Conservation (phyloP, 2,329 filamentous ascomycete species). For the Paraphaeosphaeria sporulosa region DNA sequence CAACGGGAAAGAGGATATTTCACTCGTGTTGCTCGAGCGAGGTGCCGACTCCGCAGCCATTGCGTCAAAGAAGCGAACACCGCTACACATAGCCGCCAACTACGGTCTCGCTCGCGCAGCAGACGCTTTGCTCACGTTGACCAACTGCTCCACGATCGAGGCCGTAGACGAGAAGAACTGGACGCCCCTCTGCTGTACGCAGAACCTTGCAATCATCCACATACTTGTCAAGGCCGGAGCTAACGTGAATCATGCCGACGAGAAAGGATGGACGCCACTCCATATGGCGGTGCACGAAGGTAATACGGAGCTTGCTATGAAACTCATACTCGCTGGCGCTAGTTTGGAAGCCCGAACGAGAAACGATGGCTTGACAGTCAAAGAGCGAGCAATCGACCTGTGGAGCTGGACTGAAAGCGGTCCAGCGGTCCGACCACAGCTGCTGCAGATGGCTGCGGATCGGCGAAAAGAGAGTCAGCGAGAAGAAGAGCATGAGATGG, state of each 20-base stretch:
- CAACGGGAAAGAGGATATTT: slow-evolving; percentile 17
- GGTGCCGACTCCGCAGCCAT: slow-evolving; percentile 9
- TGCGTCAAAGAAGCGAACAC: slow-evolving; percentile 16
- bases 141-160: slow-evolving; percentile 2
- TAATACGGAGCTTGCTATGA: slow-evolving; percentile 3
- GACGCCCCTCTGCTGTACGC: slow-evolving; percentile 23
- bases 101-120: slow-evolving; percentile 11
- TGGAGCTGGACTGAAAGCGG: slow-evolving; percentile 7
- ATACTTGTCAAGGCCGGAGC: slow-evolving; percentile 21
- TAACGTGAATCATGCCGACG: slow-evolving; percentile 21
- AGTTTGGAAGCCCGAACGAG: slow-evolving; percentile 20
- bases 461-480: slow-evolving; percentile 2
- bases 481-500: background rate
- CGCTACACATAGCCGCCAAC: slow-evolving; percentile 20
- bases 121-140: slow-evolving; percentile 1
- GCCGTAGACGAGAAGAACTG: slow-evolving; percentile 20
- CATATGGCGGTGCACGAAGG: slow-evolving; percentile 20
- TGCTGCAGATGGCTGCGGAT: slow-evolving; percentile 2
- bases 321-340: slow-evolving; percentile 17
- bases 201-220: background rate
- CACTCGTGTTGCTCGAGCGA: slow-evolving; percentile 20
- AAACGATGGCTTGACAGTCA: slow-evolving; percentile 24
- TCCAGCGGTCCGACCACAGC: background rate
- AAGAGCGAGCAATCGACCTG: slow-evolving; percentile 21
- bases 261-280: slow-evolving; percentile 24